phyloP scores from a whole-genome alignment of 2,329 filamentous ascomycete genomes.

The Ophiocordyceps camponoti-saundersi region DNA sequence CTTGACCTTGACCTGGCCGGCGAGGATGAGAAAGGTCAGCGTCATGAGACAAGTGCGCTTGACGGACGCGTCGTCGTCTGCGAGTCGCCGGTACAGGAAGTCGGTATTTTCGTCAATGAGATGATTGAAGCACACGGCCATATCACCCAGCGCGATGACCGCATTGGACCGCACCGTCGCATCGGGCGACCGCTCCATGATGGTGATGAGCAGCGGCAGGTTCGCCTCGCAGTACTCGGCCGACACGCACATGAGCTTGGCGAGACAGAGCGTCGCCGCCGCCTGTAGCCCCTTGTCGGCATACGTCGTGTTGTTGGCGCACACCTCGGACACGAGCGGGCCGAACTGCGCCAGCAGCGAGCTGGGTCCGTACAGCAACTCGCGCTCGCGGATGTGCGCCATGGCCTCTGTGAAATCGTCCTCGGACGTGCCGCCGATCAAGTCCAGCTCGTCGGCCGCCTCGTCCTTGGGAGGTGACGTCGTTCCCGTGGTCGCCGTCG shows the following conservation, averaged over 20 bases:
- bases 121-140: conserved; percentile 99
- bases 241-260: conserved; percentile 97
- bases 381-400: conserved; percentile 66
- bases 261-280: conserved; percentile 82
- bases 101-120: conserved; percentile 98
- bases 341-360: conserved; percentile 85
- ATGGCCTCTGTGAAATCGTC: conserved; percentile 84
- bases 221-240: conserved; percentile 92
- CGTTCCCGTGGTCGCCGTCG: not conserved
- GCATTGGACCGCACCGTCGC: conserved; percentile 90
- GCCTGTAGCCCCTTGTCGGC: conserved; percentile 80
- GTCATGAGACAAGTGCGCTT: conserved; percentile 99
- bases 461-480: conserved; percentile 30
- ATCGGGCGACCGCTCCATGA: conserved; percentile 86
- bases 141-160: conserved; percentile 91
- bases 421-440: conserved; percentile 91
- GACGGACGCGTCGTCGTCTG: conserved; percentile 74
- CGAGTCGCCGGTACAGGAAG: conserved; percentile 85
- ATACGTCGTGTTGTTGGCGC: conserved; percentile 85
- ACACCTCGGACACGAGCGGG: conserved; percentile 81
- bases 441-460: conserved; percentile 74
- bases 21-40: conserved; percentile 87
- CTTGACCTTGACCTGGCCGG: conserved; percentile 98
- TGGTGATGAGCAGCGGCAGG: conserved; percentile 84
- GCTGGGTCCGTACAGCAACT: conserved; percentile 64